Conservation (phyloP, 192 early-diverging fungal genomes). For the Gaertneriomyces sp. region DNA sequence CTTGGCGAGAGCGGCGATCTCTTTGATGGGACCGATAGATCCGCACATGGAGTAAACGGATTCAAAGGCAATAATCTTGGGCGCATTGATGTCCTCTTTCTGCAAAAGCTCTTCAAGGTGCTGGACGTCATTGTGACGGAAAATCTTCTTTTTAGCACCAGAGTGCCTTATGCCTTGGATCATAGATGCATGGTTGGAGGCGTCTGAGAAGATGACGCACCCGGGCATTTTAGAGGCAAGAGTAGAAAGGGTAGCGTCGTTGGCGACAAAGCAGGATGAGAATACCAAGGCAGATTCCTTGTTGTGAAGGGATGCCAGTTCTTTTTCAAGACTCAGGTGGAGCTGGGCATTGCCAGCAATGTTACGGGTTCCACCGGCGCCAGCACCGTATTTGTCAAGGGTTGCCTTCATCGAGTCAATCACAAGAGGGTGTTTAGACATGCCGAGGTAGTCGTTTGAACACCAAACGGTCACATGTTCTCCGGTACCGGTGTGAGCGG, state of each 20-base stretch:
- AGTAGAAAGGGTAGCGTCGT: constrained; percentile 92
- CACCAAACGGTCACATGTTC: constrained; percentile 98
- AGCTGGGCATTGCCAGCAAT: constrained; percentile 97
- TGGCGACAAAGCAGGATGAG: constrained; percentile 96
- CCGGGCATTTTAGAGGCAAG: constrained; percentile 82
- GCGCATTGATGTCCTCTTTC: constrained; percentile 72
- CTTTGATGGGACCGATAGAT: constrained; percentile 85
- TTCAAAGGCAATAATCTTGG: constrained; percentile 96
- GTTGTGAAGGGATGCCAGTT: constrained; percentile 89
- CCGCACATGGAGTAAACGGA: constrained; percentile 98
- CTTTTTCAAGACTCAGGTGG: constrained; percentile 85
- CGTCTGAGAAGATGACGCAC: constrained; percentile 92
- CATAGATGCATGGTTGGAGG: constrained; percentile 97
- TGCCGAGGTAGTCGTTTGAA: constrained; percentile 97
- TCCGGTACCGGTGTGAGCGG: constrained; percentile 82
- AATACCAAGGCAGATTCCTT: constrained; percentile 90
- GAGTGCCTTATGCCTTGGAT: constrained; percentile 97
- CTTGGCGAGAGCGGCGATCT: constrained; percentile 81
- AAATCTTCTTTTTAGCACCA: constrained; percentile 79
- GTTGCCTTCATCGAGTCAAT: constrained; percentile 88
- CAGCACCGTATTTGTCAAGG: constrained; percentile 93
- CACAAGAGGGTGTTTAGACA: constrained; percentile 85
- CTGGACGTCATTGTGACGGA: constrained; percentile 87
- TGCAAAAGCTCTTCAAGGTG: constrained; percentile 84
- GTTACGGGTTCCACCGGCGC: constrained; percentile 98